Evolutionary conservation across 768 basidiomycete species (phyloP), one percentile per base, ranked within the genome.

Genomic region (Rhodotorula graminis): DNA sequence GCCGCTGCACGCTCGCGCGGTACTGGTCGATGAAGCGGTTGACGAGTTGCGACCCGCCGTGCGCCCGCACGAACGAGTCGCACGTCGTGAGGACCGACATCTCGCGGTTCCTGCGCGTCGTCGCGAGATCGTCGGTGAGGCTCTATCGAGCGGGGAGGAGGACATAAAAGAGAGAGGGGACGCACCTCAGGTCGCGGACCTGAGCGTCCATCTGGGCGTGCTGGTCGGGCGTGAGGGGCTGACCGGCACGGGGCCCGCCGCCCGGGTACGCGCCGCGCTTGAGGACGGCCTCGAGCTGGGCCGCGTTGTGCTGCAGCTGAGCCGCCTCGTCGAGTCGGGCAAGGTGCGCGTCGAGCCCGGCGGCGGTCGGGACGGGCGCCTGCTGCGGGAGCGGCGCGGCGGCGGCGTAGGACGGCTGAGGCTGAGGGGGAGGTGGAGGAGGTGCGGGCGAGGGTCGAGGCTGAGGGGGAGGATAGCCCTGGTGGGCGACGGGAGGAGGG

Each of bases 281-380:
- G 23, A 61, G 19, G 10, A 71, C 18, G 0, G 25, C 27, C 25
- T 65, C 37, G 27, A 65, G 44, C 53, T 57, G 50, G 31, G 52
- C 21, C 2, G 61, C n/a, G 2, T 47, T n/a, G 31, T 65, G 59
- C 46, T 71, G 59, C 37, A 71, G 21, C 31, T 37, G 27, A 0
- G 58, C 50, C 6, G 56, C 21, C 16, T 65, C 70, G 58, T 71
- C 64, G 18, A 71, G 53, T 6, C 61, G 60, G 1, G 37, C 62
- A n/a, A 65, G 59, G 53, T 65, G 65, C 33, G 58, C 44, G 23
- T 71, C 64, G 6, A 71, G 25, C n/a, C 59, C 52, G 11, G 57
- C 63, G 9, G 69, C 55, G 9, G 68, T 57, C 27, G 68, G 68
- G 1, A 62, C 12, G 18, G 55, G 42, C 18, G 33, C 49, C 9